Base-by-base conservation (phyloP, 2,329 filamentous ascomycete genomes). In the Ophiostoma sp. region DNA sequence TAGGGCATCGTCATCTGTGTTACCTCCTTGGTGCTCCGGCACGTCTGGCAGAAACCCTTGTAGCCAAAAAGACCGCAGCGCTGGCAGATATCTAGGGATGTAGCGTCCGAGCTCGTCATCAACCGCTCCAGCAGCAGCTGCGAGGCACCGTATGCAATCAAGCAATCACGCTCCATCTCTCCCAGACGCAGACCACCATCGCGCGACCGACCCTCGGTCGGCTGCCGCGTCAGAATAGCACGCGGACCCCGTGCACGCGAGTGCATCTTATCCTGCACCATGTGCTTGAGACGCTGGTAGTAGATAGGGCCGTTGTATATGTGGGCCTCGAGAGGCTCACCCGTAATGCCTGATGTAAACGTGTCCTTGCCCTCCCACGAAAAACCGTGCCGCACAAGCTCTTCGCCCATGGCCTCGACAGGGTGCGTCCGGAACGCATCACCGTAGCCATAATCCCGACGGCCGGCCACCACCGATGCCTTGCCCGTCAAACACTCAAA, bases 201-300 rank as follows among this genome's bases (percentile, higher is more conserved):
- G 69, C 94, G 84, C 8, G 93, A 96, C 74, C 95, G 88, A 83
- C 95, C 95, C 81, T 99, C 95, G 0, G 94, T 99, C 0, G 95
- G 95, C 77, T 99, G 95, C 9, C 95, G 88, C 0, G 95, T 99
- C 40, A 99, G 84, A 72, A 97, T 95, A 40, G 94, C 94, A 12
- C 91, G 86, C 0, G 95, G 96, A 0, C 96, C 96, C 14, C 92
- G 89, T 2, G 94, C 89, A 71, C 95, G 92, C 44, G 92, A 94
- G 80, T 99, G 95, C 95, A 99, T 98, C 81, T 99, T 99, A 78
- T 99, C 95, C 78, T 98, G 93, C 4, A 99, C 95, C 95, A 99
- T 99, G 84, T 99, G 95, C 85, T 99, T 99, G 72, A 99, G 87
- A 73, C 97, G 96, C 82, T 99, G 95, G 82, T 99, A 99, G 82